phyloP scores from a whole-genome alignment of 1,284 basidiomycete species.

The Xerocomus cyaneibrunnescens region DNA sequence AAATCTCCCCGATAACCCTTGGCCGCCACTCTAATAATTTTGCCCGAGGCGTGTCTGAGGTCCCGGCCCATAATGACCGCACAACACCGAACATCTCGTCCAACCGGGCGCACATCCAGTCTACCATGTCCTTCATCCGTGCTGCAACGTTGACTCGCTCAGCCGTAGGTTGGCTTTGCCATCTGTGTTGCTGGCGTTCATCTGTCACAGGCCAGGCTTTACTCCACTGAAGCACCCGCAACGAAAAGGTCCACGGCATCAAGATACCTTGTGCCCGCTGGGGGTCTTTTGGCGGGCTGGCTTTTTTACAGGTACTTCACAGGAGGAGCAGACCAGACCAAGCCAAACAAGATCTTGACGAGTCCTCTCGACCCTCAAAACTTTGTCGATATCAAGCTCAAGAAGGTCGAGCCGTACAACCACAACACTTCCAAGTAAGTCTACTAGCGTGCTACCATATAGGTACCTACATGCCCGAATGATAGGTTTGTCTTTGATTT shows the following conservation, averaged over 20 bases:
- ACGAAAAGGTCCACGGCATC: slow-evolving; percentile 43
- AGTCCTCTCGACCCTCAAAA: slow-evolving; percentile 72
- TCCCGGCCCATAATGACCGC: slow-evolving; percentile 11
- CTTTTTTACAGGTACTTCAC: slow-evolving; percentile 27
- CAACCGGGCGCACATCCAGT: background rate
- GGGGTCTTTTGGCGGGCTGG: slow-evolving; percentile 33
- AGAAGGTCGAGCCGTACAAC: slow-evolving; percentile 87
- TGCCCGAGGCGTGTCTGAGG: slow-evolving; percentile 28
- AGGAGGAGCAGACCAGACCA: slow-evolving; percentile 34
- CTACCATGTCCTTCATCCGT: slow-evolving; percentile 43
- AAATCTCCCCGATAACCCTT: slow-evolving; percentile 21
- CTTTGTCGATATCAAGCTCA: slow-evolving; percentile 80
- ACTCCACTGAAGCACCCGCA: slow-evolving; percentile 47
- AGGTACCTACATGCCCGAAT: slow-evolving; percentile 6
- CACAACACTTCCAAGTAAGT: slow-evolving; percentile 78
- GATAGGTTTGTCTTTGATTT: slow-evolving; percentile 82
- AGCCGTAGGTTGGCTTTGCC: slow-evolving; percentile 36
- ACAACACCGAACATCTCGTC: too few species aligned
- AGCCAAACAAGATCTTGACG: slow-evolving; percentile 47
- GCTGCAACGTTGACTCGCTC: slow-evolving; percentile 41
- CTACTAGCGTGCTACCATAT: background rate
- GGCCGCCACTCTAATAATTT: slow-evolving; percentile 8
- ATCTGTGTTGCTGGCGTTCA: background rate
- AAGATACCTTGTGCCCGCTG: slow-evolving; percentile 39
- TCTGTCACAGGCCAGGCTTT: slow-evolving; percentile 33